Base-by-base conservation (phyloP, 176 grass and related monocot species). In the Rhynchospora tenuis region DNA sequence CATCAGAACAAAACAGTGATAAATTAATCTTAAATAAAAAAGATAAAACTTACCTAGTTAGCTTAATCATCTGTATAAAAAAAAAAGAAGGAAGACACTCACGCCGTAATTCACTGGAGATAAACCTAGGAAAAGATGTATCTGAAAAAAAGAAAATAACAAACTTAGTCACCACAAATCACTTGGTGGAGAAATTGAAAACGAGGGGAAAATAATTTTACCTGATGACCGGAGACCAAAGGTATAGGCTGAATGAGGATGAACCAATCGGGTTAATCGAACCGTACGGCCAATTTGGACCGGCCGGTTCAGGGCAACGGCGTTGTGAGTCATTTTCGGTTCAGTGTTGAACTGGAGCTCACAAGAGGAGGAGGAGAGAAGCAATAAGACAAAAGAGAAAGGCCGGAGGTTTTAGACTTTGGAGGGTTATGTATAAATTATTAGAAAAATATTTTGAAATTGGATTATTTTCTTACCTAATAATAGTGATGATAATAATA, bases 261-360 rank as follows among this genome's bases (percentile, higher is more conserved):
- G 28, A 47, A 5, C 7, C 43, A 13, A 56, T 5, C 45, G 57
- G 84, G 2, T 78, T 26, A 71, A 65, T 33, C 15, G 4, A 26
- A 71, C 59, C 27, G 52, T 16, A 22, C 24, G 28, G 43, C 28
- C 19, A 16, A 60, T 27, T 31, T 55, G 79, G 17, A 83, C 19
- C 44, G 84, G 62, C 72, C 79, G 73, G 84, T 80, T 86, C 62
- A 86, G 52, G 72, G 20, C 7, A 66, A 84, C 72, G 9, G 80
- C 71, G 44, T 43, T 55, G 63, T 73, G 44, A 57, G 19, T 68
- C 88, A 89, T 89, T 28, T 17, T 78, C 9, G 48, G 78, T 48
- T 27, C 70, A 48, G 70, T 73, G 11, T 12, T 33, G 20, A 33
- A 12, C 64, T 54, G 59, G 59, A 61, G 11, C 48, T 8, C 11